A percentile compares a stretch with the other conserved stretches of the same genome.
phyloP scores from a whole-genome alignment of 352 stramenopile genomes.

The Phytopythium ostracodes region DNA sequence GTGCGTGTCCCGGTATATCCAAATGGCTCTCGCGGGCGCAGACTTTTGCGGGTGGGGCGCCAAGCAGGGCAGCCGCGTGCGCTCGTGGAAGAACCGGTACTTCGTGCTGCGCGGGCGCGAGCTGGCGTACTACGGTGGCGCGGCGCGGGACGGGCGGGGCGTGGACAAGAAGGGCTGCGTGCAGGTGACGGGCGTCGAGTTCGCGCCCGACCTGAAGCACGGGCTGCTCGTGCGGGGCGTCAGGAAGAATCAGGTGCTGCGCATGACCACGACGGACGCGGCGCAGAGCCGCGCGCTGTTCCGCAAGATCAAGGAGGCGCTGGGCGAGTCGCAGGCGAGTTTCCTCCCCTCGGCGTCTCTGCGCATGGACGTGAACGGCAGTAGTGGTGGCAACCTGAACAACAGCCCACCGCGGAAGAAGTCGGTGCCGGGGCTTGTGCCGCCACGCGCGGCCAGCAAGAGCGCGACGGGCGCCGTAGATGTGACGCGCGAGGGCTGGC shows the following conservation, averaged over 20 bases:
- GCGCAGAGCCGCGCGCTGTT: constrained; percentile 58
- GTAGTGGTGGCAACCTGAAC: neutral
- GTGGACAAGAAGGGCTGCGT: constrained; percentile 63
- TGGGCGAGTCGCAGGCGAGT: constrained; percentile 27
- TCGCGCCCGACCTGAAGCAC: constrained; percentile 38
- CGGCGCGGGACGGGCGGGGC: constrained; percentile 26
- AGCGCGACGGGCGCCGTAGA: neutral
- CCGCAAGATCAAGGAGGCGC: constrained; percentile 33
- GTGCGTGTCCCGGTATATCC: no score
- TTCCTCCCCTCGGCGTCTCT: constrained; percentile 8
- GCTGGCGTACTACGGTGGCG: constrained; percentile 52
- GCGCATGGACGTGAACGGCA: neutral
- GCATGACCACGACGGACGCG: constrained; percentile 50
- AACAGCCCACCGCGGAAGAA: neutral
- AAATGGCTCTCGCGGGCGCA: neutral
- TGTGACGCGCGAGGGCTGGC: constrained; percentile 23
- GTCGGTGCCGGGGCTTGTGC: constrained; percentile 2
- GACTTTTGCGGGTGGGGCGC: constrained; percentile 53
- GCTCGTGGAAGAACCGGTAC: constrained; percentile 71
- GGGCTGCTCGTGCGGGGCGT: constrained; percentile 57
- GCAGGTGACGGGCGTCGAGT: constrained; percentile 45
- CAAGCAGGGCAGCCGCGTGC: constrained; percentile 71
- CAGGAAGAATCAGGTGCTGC: constrained; percentile 48
- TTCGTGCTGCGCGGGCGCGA: constrained; percentile 58
- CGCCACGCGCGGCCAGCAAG: neutral